Percentiles rank a stretch among this genome's conserved stretches.
These are phyloP conservation scores for Lithocarpus polystachyus DNA, from an alignment of 306 rosid genomes.

Conservation along the genomic window DNA sequence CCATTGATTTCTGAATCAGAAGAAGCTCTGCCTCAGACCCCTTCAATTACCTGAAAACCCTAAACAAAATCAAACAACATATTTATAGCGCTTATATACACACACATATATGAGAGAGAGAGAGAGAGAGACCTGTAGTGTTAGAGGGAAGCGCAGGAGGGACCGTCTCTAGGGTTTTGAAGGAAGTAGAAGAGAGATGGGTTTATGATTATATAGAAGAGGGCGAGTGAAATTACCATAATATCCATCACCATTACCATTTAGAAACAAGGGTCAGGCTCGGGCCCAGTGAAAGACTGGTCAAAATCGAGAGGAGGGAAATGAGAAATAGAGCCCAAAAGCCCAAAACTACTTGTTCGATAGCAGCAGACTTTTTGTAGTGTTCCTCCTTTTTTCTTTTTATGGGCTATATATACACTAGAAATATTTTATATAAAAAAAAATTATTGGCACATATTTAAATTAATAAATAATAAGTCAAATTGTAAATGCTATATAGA, in stretches of 20 bases:
- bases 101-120: background rate
- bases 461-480: too few relatives aligned
- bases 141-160: conserved; percentile 4
- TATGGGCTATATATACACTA: too few relatives aligned
- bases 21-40: conserved; percentile 8
- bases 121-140: conserved; percentile 12
- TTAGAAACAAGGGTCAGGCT: background rate
- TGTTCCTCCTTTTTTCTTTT: too few relatives aligned
- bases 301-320: background rate
- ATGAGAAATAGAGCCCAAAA: too few relatives aligned
- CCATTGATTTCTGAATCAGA: conserved; percentile 39
- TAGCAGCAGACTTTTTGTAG: too few relatives aligned
- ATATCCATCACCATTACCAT: background rate
- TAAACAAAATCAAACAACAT: background rate
- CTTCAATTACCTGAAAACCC: conserved; percentile 19
- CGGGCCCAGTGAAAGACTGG: background rate
- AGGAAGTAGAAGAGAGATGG: background rate
- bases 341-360: too few relatives aligned
- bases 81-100: too few relatives aligned
- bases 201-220: background rate
- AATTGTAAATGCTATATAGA: too few relatives aligned
- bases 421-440: too few relatives aligned
- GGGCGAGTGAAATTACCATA: background rate
- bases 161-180: conserved; percentile 31
- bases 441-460: too few relatives aligned